phyloP scores from a whole-genome alignment of 192 early-diverging fungal genomes.

The Backusella liffmaniae region DNA sequence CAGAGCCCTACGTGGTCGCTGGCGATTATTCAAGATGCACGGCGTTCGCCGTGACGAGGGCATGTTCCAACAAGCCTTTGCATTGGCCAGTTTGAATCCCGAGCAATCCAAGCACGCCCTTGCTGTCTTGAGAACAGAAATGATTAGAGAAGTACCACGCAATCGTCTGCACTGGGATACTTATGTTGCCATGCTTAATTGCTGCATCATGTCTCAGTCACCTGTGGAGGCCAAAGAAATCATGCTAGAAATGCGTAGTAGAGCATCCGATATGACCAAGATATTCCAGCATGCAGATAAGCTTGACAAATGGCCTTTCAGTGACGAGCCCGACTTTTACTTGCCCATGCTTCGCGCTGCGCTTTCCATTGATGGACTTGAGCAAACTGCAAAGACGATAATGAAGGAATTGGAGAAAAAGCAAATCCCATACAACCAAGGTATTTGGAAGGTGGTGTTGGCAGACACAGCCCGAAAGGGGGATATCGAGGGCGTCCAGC shows the following conservation, averaged over 20 bases:
- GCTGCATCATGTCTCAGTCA: slow-evolving; percentile 31
- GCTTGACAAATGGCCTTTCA: neutral
- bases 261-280: neutral
- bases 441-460: slow-evolving; percentile 23
- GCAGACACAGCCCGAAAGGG: neutral
- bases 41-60: slow-evolving; percentile 31
- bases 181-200: slow-evolving; percentile 36
- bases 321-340: slow-evolving; percentile 7
- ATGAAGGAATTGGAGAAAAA: slow-evolving; percentile 27
- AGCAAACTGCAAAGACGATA: neutral
- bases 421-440: slow-evolving; percentile 9
- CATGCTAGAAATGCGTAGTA: slow-evolving; percentile 10
- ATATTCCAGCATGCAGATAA: neutral
- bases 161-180: slow-evolving; percentile 5
- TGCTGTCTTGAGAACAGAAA: slow-evolving; percentile 22
- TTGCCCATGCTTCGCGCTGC: slow-evolving; percentile 17
- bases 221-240: slow-evolving; percentile 8
- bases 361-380: slow-evolving; percentile 1
- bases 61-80: slow-evolving; percentile 28
- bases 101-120: slow-evolving; percentile 32
- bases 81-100: slow-evolving; percentile 27
- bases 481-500: slow-evolving; percentile 11
- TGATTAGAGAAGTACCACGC: slow-evolving; percentile 16
- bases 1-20: slow-evolving; percentile 29
- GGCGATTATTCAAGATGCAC: slow-evolving; percentile 27